phyloP scores from a whole-genome alignment of 495 filamentous ascomycete genomes.

The Neurospora sp. region DNA sequence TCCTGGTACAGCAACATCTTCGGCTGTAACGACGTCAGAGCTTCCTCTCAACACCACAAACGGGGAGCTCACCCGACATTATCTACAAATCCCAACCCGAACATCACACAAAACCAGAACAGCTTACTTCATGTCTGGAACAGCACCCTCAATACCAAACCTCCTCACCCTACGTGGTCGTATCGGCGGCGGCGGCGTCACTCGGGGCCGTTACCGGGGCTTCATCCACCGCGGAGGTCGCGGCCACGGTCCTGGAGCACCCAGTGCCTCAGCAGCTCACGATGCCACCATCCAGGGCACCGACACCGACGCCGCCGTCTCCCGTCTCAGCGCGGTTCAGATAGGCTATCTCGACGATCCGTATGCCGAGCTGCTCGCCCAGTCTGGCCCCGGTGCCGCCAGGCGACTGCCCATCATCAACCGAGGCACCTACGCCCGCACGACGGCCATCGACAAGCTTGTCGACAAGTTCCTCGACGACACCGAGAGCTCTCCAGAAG shows the following conservation, averaged over 20 bases:
- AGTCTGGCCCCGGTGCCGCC: constrained; percentile 21
- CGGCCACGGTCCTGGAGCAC: constrained; percentile 20
- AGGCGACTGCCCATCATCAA: constrained; percentile 71
- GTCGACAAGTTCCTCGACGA: constrained; percentile 57
- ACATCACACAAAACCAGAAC: not conserved
- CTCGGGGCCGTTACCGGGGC: constrained; percentile 26
- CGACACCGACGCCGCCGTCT: constrained; percentile 83
- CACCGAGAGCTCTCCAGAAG: constrained; percentile 6
- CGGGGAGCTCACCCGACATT: not conserved
- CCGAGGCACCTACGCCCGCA: constrained; percentile 87
- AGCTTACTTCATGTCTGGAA: constrained; percentile 41
- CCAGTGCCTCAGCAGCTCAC: constrained; percentile 19
- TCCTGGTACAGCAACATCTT: not conserved
- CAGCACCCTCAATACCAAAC: constrained; percentile 61
- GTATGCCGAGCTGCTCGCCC: constrained; percentile 59
- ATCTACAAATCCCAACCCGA: not conserved
- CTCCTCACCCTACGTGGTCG: constrained; percentile 53
- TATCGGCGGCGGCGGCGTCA: constrained; percentile 16
- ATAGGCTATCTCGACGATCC: constrained; percentile 80
- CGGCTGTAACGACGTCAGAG: not conserved
- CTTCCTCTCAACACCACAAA: not conserved
- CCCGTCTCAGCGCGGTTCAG: constrained; percentile 76
- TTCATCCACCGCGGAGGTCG: constrained; percentile 34
- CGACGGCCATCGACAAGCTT: constrained; percentile 73
- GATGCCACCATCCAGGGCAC: constrained; percentile 67